phyloP scores from a whole-genome alignment of 345 rosid genomes.

The Clausena lansium region DNA sequence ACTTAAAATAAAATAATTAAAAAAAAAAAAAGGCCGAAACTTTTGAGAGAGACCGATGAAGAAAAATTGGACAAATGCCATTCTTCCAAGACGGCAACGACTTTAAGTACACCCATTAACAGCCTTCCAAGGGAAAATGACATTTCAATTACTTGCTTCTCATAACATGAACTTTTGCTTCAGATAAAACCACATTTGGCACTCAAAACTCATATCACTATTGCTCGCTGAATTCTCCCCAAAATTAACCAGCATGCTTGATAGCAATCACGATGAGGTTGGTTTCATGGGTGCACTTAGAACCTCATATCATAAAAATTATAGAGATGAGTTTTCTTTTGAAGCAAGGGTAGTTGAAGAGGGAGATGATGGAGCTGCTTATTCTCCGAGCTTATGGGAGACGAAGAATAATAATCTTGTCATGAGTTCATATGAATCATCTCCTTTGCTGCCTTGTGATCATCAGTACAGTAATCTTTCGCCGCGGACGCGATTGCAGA shows the following conservation, averaged over 20 bases:
- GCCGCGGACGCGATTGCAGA: conserved; percentile 17
- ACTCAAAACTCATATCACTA: neutral
- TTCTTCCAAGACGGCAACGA: neutral
- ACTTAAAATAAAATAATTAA: no score
- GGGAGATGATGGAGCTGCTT: neutral
- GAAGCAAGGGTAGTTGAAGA: neutral
- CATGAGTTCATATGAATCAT: neutral
- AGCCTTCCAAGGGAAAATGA: neutral
- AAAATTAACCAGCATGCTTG: no score
- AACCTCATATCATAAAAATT: no score
- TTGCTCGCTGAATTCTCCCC: neutral
- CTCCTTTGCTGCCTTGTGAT: conserved; percentile 18
- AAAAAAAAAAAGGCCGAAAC: neutral
- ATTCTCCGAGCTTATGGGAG: neutral
- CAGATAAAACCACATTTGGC: neutral
- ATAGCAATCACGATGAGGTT: neutral
- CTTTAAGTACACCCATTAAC: neutral
- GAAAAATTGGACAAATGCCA: neutral
- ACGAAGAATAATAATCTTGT: no score
- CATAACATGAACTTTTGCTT: neutral
- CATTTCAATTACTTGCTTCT: neutral
- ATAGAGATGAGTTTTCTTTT: neutral
- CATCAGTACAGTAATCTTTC: conserved; percentile 27
- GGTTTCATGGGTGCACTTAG: no score
- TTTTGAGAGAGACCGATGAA: neutral